Percentiles rank a stretch among this genome's conserved stretches.
Evolutionary conservation across 192 early-diverging fungal species (phyloP).

Genomic region (Entomortierella beljakovae): DNA sequence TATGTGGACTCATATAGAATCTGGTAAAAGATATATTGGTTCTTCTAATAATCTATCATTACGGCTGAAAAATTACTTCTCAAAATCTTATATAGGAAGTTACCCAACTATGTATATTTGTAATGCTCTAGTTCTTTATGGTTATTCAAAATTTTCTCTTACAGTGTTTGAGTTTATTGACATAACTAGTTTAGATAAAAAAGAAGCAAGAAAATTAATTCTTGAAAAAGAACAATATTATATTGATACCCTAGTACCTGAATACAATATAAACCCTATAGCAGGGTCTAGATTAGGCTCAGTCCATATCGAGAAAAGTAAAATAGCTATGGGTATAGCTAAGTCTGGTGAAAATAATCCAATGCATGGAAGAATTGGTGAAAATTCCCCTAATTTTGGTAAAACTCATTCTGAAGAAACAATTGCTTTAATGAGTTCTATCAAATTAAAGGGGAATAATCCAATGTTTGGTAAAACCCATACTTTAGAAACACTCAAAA

Average conservation of each 20-base stretch:
- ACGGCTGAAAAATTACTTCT: background rate
- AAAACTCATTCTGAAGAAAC: background rate
- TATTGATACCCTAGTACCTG: too few relatives aligned
- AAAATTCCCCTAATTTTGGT: too few relatives aligned
- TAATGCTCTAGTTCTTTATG: background rate
- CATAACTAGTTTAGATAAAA: background rate
- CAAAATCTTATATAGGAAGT: background rate
- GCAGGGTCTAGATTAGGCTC: too few relatives aligned
- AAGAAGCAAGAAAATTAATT: background rate
- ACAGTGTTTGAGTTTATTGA: background rate
- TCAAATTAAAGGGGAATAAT: constrained; percentile 22
- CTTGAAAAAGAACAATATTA: background rate
- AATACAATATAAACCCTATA: too few relatives aligned
- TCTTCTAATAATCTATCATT: background rate
- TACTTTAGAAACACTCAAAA: background rate
- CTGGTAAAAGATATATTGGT: constrained; percentile 10
- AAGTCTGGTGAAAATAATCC: too few relatives aligned
- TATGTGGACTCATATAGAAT: background rate
- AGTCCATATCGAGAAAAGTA: too few relatives aligned
- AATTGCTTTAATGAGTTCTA: constrained; percentile 27
- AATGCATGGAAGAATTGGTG: too few relatives aligned
- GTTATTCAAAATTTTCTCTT: background rate
- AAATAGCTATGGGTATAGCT: too few relatives aligned
- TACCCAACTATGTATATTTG: too few relatives aligned
- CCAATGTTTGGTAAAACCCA: constrained; percentile 7